A percentile compares a stretch with the other conserved stretches of the same genome.
Conservation (phyloP, 306 rosid species). For the Cucumis cinereus region DNA sequence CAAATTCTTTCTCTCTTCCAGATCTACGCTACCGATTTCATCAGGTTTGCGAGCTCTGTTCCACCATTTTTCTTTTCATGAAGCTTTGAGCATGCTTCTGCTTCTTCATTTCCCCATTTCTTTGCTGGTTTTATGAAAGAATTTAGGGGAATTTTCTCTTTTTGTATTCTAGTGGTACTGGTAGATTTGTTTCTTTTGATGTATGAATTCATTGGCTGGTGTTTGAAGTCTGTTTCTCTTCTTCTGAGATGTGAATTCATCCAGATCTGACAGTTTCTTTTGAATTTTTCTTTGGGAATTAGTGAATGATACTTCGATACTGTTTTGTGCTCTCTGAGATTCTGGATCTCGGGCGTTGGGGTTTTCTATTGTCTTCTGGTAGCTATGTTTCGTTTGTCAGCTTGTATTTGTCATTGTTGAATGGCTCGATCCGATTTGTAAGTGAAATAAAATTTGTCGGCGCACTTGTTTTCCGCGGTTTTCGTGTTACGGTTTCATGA, state of each 20-base stretch:
- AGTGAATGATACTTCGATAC: neutral
- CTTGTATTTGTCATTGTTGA: neutral
- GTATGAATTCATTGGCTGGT: neutral
- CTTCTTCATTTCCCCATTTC: neutral
- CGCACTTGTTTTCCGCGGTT: neutral
- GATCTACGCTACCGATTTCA: slow-evolving; percentile 12
- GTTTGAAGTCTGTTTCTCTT: neutral
- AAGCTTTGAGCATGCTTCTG: neutral
- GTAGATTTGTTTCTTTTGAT: neutral
- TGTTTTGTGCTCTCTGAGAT: neutral
- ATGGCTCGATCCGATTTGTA: neutral
- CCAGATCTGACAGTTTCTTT: slow-evolving; percentile 25
- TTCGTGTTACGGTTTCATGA: neutral
- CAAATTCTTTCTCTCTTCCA: neutral
- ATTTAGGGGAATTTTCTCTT: neutral
- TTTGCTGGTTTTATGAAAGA: neutral
- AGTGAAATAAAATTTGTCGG: neutral
- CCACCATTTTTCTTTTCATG: neutral
- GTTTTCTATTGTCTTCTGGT: neutral
- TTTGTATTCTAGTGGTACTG: neutral
- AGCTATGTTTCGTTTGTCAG: neutral
- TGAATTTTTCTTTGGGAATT: neutral
- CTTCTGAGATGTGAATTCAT: neutral
- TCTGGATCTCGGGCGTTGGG: neutral
- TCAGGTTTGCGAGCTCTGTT: slow-evolving; percentile 9